phyloP scores from a whole-genome alignment of 2,329 filamentous ascomycete species.

The Pseudogymnoascus sp. region DNA sequence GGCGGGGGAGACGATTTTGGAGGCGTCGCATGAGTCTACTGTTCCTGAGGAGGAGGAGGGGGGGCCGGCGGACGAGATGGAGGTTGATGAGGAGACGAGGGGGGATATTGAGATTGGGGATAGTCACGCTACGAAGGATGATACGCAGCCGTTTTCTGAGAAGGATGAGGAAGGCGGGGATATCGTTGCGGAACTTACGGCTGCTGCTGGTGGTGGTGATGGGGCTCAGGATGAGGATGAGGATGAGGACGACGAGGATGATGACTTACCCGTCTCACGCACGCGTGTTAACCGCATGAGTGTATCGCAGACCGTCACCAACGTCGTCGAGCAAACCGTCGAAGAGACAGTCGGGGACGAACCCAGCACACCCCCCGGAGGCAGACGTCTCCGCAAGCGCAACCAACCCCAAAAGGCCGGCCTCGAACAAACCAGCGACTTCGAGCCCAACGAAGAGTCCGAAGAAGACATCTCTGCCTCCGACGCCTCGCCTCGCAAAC shows the following conservation, averaged over 20 bases:
- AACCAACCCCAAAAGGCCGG: constrained; percentile 18
- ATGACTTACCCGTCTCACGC: constrained; percentile 34
- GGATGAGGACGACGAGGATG: constrained; percentile 27
- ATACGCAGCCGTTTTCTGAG: constrained; percentile 6
- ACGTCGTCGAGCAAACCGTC: constrained; percentile 16
- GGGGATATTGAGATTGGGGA: constrained; percentile 10
- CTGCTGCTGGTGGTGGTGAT: constrained; percentile 15
- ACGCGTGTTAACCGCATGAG: constrained; percentile 35
- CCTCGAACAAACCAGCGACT: constrained; percentile 28
- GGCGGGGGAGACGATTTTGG: constrained; percentile 26
- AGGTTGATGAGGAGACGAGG: constrained; percentile 17
- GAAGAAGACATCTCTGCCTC: constrained; percentile 42
- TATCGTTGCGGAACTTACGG: constrained; percentile 10
- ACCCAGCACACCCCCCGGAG: constrained; percentile 30
- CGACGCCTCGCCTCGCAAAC: constrained; percentile 29
- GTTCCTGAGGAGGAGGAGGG: constrained; percentile 23
- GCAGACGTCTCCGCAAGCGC: constrained; percentile 2
- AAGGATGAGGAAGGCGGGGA: constrained; percentile 8
- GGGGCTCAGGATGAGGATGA: constrained; percentile 16
- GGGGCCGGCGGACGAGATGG: constrained; percentile 20
- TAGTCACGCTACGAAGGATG: constrained; percentile 20
- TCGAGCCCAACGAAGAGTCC: constrained; percentile 33
- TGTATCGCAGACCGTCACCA: constrained; percentile 28
- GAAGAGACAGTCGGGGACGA: constrained; percentile 42
- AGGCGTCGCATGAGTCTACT: constrained; percentile 29